A percentile compares a stretch with the other conserved stretches of the same genome.
phyloP scores from a whole-genome alignment of 2,329 filamentous ascomycete species.

The Drechslerella stenobrocha region DNA sequence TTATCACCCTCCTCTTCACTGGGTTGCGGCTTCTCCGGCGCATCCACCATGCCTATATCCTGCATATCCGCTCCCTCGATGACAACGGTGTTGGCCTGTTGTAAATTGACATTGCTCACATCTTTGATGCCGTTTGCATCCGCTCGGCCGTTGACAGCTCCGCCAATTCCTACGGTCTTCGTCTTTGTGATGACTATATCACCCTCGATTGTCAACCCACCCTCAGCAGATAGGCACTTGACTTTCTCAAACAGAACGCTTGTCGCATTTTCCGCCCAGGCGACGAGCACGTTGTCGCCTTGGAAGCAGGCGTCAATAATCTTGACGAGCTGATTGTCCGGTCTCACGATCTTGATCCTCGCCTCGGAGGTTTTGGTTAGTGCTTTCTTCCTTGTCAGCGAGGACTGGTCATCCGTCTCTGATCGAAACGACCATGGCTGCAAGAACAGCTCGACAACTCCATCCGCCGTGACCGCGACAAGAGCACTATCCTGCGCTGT shows the following conservation, averaged over 20 bases:
- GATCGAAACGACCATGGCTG: slow-evolving; percentile 59
- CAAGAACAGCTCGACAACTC: slow-evolving; percentile 60
- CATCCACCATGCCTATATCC: slow-evolving; percentile 56
- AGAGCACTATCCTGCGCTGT: slow-evolving; percentile 57
- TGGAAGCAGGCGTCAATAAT: slow-evolving; percentile 58
- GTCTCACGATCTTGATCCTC: slow-evolving; percentile 57
- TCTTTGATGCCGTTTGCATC: slow-evolving; percentile 62
- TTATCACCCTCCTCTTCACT: slow-evolving; percentile 54
- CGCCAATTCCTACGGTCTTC: slow-evolving; percentile 57
- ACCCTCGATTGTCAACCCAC: slow-evolving; percentile 58
- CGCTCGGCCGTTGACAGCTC: slow-evolving; percentile 55
- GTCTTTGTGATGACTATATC: slow-evolving; percentile 57
- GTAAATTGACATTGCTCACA: slow-evolving; percentile 60
- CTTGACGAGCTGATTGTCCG: slow-evolving; percentile 57
- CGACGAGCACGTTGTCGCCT: slow-evolving; percentile 58
- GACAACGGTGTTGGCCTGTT: slow-evolving; percentile 64
- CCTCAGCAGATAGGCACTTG: slow-evolving; percentile 58
- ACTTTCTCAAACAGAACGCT: slow-evolving; percentile 60
- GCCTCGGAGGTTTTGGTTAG: slow-evolving; percentile 58
- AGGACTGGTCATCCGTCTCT: slow-evolving; percentile 29
- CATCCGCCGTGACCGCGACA: slow-evolving; percentile 59
- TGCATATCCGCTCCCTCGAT: slow-evolving; percentile 59
- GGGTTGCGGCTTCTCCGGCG: slow-evolving; percentile 44
- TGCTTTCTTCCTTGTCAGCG: slow-evolving; percentile 55
- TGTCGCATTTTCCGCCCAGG: slow-evolving; percentile 60